Base-by-base conservation (phyloP, 176 grass and related monocot species). In the Eragrostis curvula region DNA sequence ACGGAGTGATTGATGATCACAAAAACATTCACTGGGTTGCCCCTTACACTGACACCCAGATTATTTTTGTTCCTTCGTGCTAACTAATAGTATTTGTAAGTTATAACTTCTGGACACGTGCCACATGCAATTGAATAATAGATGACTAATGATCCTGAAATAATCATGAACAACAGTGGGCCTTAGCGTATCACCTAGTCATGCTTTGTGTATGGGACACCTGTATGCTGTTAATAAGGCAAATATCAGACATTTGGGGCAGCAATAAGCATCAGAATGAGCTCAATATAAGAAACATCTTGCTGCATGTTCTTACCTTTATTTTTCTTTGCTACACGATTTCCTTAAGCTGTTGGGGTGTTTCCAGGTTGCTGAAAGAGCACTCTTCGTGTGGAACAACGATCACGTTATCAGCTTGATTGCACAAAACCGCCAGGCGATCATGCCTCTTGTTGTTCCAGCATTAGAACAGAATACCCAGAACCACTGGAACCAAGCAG, bases 341-440 rank as follows among this genome's bases (percentile, higher is more conserved):
- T 59, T 18, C 59, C 41, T 50, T 78, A 69, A 62, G 46, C 42
- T 43, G 30, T 74, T 82, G 24, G 8, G 10, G 60, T 27, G 30
- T 85, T 82, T 64, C 87, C 87, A 98, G 96, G 96, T 98, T 65
- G 96, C 96, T 40, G 96, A 98, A 83, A 90, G 93, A 46, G 90
- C 96, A 21, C 82, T 98, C 70, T 98, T 98, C 72, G 90, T 98
- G 27, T 95, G 91, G 88, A 96, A 98, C 77, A 98, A 96, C 57
- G 89, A 98, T 70, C 85, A 90, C 73, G 83, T 98, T 57, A 88
- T 91, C 20, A 95, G 87, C 80, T 62, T 98, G 62, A 82, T 95
- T 41, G 89, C 87, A 4, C 92, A 95, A 56, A 98, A 98, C 56
- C 85, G 91, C n/a, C 84, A 93, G 87, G 72, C 44, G 8, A 85